Base-by-base conservation (phyloP, 768 basidiomycete species). In the Hysterangium stoloniferum region DNA sequence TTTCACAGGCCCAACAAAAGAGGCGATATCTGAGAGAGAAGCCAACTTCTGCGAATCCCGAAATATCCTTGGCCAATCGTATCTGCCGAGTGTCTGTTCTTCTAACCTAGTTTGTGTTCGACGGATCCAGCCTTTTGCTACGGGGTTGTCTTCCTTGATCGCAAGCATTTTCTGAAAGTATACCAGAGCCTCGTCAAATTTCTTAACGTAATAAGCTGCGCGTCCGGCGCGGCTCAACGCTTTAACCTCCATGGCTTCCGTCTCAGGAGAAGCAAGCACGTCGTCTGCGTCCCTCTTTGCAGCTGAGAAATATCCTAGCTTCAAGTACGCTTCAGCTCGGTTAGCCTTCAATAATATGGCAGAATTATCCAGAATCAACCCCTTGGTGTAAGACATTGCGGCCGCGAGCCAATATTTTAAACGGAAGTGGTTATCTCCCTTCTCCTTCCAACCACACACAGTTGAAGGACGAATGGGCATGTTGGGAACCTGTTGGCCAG, bases 1-100 rank as follows among this genome's bases (percentile, higher is more conserved):
- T 17, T 47, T 13, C 13, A 56, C 36, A 3, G 52, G 45, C 22
- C 52, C 54, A 13, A 31, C 25, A n/a, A 9, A 34, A 34, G 9
- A 9, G 9, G 33, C 33, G 9, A 34, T 9, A 34, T 34, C 33
- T n/a, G n/a, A n/a, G 9, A n/a, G 9, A 34, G n/a, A 34, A 9
- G 9, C 9, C 33, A n/a, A 9, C 33, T 34, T 34, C n/a, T 34
- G 33, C 33, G 33, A 34, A 34, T 34, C n/a, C 9, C 9, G 33
- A 34, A 34, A 34, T 9, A 34, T 34, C n/a, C n/a, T 9, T 34
- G n/a, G n/a, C 33, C 33, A 34, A n/a, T 34, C 33, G n/a, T 34
- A 34, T n/a, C 33, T 9, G n/a, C 33, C 33, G 33, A n/a, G 9
- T 9, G 9, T 9, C 33, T 34, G 9, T 34, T 34, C 33, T 34